These are phyloP conservation scores for Salix exigua DNA, from an alignment of 345 rosid species.

Conservation along the genomic window DNA sequence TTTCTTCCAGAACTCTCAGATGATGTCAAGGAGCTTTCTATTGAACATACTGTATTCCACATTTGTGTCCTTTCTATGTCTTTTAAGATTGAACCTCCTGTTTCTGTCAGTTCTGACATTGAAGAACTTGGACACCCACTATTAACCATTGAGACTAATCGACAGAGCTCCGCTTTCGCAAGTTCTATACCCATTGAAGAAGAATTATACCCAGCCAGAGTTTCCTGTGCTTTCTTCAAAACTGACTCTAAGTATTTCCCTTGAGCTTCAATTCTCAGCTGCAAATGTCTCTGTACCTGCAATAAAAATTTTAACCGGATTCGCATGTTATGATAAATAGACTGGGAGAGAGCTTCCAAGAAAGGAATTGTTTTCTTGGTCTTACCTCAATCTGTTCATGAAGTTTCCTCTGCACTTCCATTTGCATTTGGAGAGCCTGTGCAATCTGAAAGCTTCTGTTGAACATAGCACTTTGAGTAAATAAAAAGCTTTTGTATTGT, in stretches of 20 bases:
- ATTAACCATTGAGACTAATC: slow-evolving; percentile 63
- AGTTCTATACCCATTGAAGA: slow-evolving; percentile 57
- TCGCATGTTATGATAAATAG: slow-evolving; percentile 4
- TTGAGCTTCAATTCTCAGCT: slow-evolving; percentile 95
- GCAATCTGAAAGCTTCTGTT: slow-evolving; percentile 64
- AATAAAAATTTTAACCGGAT: slow-evolving; percentile 10
- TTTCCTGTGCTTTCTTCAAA: slow-evolving; percentile 82
- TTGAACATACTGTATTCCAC: slow-evolving; percentile 53
- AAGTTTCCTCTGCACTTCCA: slow-evolving; percentile 92
- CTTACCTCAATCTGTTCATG: slow-evolving; percentile 91
- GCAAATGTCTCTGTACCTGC: slow-evolving; percentile 93
- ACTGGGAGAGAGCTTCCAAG: neutral
- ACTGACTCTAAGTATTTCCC: slow-evolving; percentile 89
- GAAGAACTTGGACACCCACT: slow-evolving; percentile 50
- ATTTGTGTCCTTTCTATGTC: slow-evolving; percentile 22
- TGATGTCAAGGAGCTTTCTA: slow-evolving; percentile 85
- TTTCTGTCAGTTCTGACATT: slow-evolving; percentile 60
- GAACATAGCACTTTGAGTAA: slow-evolving; percentile 23
- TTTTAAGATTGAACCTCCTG: slow-evolving; percentile 35
- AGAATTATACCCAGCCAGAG: slow-evolving; percentile 64
- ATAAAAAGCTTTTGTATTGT: neutral
- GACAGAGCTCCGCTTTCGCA: slow-evolving; percentile 68
- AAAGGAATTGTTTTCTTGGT: neutral
- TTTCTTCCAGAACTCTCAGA: slow-evolving; percentile 66
- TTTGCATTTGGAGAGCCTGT: slow-evolving; percentile 79